Conservation (phyloP, 352 stramenopile genomes). For the Pythium myriotylum region DNA sequence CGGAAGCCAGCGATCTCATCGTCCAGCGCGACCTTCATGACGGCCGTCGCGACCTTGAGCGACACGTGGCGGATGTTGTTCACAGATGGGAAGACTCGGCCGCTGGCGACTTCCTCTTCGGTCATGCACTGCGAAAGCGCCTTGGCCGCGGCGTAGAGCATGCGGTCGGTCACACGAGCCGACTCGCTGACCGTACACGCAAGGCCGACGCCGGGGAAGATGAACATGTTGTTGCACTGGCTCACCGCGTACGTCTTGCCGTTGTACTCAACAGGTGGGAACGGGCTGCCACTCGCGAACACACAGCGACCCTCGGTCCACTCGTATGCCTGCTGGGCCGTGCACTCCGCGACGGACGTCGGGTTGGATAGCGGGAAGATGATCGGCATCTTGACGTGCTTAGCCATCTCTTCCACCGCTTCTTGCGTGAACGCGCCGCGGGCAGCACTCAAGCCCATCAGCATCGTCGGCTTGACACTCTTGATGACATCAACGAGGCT, state of each 20-base stretch:
- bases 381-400: constrained; percentile 89
- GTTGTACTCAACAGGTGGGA: constrained; percentile 91
- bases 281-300: constrained; percentile 96
- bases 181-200: constrained; percentile 86
- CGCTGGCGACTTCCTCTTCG: constrained; percentile 90
- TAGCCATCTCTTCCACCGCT: constrained; percentile 87
- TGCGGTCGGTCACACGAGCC: constrained; percentile 89
- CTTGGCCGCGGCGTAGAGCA: constrained; percentile 95
- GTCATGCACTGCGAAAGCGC: constrained; percentile 93
- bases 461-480: constrained; percentile 91
- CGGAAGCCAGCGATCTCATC: constrained; percentile 87
- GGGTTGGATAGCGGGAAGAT: constrained; percentile 98
- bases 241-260: constrained; percentile 80
- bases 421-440: constrained; percentile 88
- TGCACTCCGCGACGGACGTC: constrained; percentile 96
- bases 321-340: constrained; percentile 94
- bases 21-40: constrained; percentile 89
- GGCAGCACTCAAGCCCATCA: constrained; percentile 92
- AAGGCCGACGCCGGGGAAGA: constrained; percentile 97
- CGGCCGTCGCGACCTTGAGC: constrained; percentile 91
- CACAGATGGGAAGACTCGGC: constrained; percentile 95
- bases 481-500: constrained; percentile 86
- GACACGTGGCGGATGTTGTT: constrained; percentile 93
- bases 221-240: constrained; percentile 98
- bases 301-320: constrained; percentile 96